Evolutionary conservation across 441 rosid species (phyloP).

Genomic region (Codiaeum variegatum): DNA sequence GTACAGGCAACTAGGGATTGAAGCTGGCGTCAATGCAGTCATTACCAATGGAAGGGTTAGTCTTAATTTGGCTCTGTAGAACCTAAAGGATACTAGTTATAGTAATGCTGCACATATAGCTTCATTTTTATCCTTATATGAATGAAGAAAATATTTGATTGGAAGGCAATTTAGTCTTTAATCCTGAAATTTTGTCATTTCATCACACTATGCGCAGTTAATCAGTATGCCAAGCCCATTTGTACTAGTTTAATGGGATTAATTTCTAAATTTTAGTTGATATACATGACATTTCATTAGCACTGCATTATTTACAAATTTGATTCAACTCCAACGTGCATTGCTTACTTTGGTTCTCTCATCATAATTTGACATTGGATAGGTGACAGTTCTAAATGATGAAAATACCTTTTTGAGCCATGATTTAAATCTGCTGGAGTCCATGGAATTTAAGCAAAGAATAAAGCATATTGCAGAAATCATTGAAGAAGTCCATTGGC

Average conservation of each 20-base stretch:
- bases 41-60: slow-evolving; percentile 96
- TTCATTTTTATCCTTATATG: too few relatives aligned
- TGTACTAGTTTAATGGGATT: background rate
- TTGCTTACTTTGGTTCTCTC: background rate
- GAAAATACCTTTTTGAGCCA: slow-evolving; percentile 70
- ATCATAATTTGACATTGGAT: slow-evolving; percentile 14
- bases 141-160: too few relatives aligned
- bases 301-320: background rate
- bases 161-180: too few relatives aligned
- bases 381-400: slow-evolving; percentile 67
- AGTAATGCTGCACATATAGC: too few relatives aligned
- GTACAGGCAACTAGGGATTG: slow-evolving; percentile 60
- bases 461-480: slow-evolving; percentile 74
- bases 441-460: slow-evolving; percentile 79
- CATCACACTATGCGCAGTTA: too few relatives aligned
- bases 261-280: background rate
- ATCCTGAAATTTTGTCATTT: too few relatives aligned
- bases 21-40: slow-evolving; percentile 63
- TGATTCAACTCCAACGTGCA: background rate
- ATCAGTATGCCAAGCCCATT: too few relatives aligned
- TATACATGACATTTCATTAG: background rate
- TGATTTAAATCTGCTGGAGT: slow-evolving; percentile 83
- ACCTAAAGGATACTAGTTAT: background rate
- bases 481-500: slow-evolving; percentile 82
- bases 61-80: slow-evolving; percentile 10